phyloP scores from a whole-genome alignment of 257 asterid genomes.

The Gynochthodes officinalis region DNA sequence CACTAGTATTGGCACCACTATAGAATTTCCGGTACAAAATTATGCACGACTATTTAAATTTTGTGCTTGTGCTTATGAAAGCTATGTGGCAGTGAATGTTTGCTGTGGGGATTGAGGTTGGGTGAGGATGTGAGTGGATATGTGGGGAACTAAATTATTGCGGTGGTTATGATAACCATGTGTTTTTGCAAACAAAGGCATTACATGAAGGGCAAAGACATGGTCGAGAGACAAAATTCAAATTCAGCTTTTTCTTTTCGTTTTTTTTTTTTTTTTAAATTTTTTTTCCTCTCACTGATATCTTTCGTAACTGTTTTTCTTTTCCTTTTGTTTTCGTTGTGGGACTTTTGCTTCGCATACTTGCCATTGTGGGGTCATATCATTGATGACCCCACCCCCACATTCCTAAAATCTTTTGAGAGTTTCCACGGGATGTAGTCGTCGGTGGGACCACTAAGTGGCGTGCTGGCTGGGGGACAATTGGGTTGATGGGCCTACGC shows the following conservation, averaged over 20 bases:
- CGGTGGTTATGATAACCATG: constrained; percentile 38
- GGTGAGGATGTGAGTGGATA: constrained; percentile 4
- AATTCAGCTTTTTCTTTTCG: constrained; percentile 32
- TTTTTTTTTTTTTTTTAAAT: not conserved
- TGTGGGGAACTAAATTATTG: constrained; percentile 78
- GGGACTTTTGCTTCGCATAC: constrained; percentile 40
- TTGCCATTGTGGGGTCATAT: constrained; percentile 43
- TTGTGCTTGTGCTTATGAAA: too few species aligned
- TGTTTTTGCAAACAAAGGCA: constrained; percentile 36
- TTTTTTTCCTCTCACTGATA: too few species aligned
- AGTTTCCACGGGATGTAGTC: constrained; percentile 21
- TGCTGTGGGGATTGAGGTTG: too few species aligned
- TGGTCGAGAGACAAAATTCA: constrained; percentile 57
- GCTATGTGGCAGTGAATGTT: too few species aligned
- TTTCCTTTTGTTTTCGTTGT: constrained; percentile 23
- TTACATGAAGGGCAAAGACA: constrained; percentile 20
- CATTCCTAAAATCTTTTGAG: constrained; percentile 26
- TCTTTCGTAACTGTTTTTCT: not conserved
- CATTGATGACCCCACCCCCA: constrained; percentile 21
- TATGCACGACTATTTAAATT: too few species aligned
- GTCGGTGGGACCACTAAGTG: constrained; percentile 23
- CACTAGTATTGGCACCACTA: too few species aligned
- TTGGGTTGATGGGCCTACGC: constrained; percentile 2
- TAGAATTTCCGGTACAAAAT: too few species aligned
- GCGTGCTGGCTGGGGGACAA: constrained; percentile 27